Conservation (phyloP, 495 filamentous ascomycete species). For the Friedmanniomyces endolithicus region DNA sequence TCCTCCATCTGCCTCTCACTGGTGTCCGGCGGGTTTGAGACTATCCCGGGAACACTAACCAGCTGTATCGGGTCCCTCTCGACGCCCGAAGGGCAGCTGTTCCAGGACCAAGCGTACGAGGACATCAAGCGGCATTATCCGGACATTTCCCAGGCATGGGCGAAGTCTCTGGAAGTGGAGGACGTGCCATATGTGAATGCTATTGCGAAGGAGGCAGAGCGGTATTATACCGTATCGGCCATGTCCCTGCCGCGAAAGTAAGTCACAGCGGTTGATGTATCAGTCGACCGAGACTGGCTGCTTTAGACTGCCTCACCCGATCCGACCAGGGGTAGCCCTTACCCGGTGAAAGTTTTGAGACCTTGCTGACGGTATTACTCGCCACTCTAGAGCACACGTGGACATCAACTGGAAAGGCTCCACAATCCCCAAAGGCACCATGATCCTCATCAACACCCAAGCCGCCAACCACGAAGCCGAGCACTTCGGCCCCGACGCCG, state of each 20-base stretch:
- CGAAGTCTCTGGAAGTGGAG: slow-evolving; percentile 35
- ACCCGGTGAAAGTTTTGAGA: too few species aligned
- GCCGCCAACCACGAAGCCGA: slow-evolving; percentile 44
- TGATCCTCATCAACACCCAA: slow-evolving; percentile 47
- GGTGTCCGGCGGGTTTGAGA: slow-evolving; percentile 43
- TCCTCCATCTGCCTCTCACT: slow-evolving; percentile 40
- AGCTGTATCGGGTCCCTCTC: slow-evolving; percentile 38
- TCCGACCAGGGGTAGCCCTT: too few species aligned
- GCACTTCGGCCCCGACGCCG: slow-evolving; percentile 39
- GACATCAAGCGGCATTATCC: slow-evolving; percentile 42
- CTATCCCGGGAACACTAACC: slow-evolving; percentile 39
- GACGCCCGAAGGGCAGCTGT: slow-evolving; percentile 37
- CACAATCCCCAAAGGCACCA: slow-evolving; percentile 42
- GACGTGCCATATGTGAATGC: slow-evolving; percentile 58
- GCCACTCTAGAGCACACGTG: slow-evolving; percentile 32
- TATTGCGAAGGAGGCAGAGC: slow-evolving; percentile 40
- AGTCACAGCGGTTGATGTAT: too few species aligned
- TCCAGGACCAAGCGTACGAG: slow-evolving; percentile 41
- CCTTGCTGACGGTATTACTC: too few species aligned
- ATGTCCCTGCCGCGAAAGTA: slow-evolving; percentile 38
- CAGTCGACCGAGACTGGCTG: too few species aligned
- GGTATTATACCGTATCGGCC: slow-evolving; percentile 44
- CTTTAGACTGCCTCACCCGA: too few species aligned
- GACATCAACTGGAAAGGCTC: slow-evolving; percentile 45
- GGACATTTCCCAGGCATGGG: slow-evolving; percentile 39